Evolutionary conservation across 495 filamentous ascomycete species (phyloP).

Genomic region (Xylaria cubensis): DNA sequence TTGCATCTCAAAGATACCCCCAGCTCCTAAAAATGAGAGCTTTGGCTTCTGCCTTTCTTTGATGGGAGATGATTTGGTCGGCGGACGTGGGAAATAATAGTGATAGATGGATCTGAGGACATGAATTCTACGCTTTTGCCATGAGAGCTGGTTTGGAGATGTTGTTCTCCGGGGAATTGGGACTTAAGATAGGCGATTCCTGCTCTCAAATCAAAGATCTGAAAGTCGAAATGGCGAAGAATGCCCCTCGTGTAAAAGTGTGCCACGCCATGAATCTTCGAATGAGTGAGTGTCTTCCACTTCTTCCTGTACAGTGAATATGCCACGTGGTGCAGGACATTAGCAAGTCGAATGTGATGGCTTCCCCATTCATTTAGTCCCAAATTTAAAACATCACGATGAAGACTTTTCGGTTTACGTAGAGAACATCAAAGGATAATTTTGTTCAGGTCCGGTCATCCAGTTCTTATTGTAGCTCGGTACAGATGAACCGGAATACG

Average conservation of each 20-base stretch:
- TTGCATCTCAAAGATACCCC: slow-evolving; percentile 24
- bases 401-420: neutral
- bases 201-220: neutral
- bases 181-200: neutral
- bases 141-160: neutral
- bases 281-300: neutral
- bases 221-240: neutral
- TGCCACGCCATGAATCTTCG: neutral
- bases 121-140: neutral
- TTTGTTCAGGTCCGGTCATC: neutral
- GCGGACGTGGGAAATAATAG: neutral
- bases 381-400: neutral
- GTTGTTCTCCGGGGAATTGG: neutral
- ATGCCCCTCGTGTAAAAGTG: neutral
- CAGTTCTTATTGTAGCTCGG: neutral
- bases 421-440: neutral
- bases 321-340: neutral
- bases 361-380: neutral
- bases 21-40: slow-evolving; percentile 9
- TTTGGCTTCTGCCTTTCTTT: slow-evolving; percentile 14
- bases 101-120: slow-evolving; percentile 1
- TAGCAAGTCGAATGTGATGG: neutral
- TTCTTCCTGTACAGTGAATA: neutral
- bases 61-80: neutral
- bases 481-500: neutral